A percentile compares a stretch with the other conserved stretches of the same genome.
Conservation (phyloP, 495 filamentous ascomycete species). For the Hamigera avellanea region DNA sequence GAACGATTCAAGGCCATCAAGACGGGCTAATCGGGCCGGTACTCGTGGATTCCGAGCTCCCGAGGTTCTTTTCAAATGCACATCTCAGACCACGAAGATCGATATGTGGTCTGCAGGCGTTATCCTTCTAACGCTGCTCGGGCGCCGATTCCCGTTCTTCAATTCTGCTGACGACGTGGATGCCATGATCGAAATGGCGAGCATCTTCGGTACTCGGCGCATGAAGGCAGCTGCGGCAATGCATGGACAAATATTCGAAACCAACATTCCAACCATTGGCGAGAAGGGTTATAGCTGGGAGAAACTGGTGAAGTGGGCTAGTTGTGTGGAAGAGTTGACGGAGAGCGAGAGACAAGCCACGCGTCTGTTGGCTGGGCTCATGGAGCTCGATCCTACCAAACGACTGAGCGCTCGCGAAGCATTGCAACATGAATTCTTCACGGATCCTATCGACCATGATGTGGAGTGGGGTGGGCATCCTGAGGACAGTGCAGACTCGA, state of each 20-base stretch:
- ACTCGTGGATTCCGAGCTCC: conserved; percentile 92
- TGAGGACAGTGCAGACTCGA: conserved; percentile 30
- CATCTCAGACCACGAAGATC: conserved; percentile 87
- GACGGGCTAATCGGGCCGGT: conserved; percentile 89
- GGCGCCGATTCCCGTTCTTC: conserved; percentile 92
- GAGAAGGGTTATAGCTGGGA: conserved; percentile 75
- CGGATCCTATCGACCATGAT: conserved; percentile 34
- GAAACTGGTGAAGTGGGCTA: conserved; percentile 91
- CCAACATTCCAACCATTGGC: conserved; percentile 80
- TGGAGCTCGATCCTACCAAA: conserved; percentile 44
- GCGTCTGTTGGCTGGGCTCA: conserved; percentile 51
- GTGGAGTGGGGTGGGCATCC: conserved; percentile 34
- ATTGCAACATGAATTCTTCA: conserved; percentile 54
- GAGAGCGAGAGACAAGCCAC: conserved; percentile 38
- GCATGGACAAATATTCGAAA: conserved; percentile 83
- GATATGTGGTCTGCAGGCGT: conserved; percentile 97
- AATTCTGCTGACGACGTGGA: conserved; percentile 95
- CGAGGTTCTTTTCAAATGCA: conserved; percentile 96
- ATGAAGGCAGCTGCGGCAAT: conserved; percentile 76
- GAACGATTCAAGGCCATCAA: conserved; percentile 74
- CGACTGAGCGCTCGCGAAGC: conserved; percentile 49
- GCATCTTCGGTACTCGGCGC: conserved; percentile 74
- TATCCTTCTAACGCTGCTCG: conserved; percentile 82
- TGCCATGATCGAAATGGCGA: conserved; percentile 92
- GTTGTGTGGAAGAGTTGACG: conserved; percentile 35